These are phyloP conservation scores for Solidago caesia DNA, from an alignment of 129 eudicot species.

Conservation along the genomic window DNA sequence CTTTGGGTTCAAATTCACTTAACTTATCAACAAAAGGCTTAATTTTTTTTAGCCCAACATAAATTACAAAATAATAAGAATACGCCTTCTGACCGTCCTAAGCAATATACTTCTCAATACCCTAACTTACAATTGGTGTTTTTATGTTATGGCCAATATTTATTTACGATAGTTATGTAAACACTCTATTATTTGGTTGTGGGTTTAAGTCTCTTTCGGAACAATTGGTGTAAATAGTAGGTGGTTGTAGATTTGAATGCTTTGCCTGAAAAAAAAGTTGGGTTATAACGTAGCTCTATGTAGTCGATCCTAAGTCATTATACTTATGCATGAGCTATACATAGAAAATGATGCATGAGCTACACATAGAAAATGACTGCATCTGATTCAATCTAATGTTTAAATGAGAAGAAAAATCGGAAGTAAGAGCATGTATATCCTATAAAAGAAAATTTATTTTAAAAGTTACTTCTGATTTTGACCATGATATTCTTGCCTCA, in stretches of 20 bases:
- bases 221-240: too few relatives aligned
- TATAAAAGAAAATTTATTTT: not conserved
- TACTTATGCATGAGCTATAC: not conserved
- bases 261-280: too few relatives aligned
- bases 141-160: too few relatives aligned
- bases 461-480: not conserved
- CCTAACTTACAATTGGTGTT: too few relatives aligned
- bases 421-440: not conserved
- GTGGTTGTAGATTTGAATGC: too few relatives aligned
- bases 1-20: too few relatives aligned
- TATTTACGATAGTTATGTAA: too few relatives aligned
- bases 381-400: not conserved
- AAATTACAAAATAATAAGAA: not conserved
- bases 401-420: not conserved
- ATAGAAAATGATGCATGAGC: not conserved
- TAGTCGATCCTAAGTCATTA: not conserved
- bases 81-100: not conserved
- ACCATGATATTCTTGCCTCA: not conserved
- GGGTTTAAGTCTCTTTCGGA: too few relatives aligned
- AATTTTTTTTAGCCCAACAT: not conserved
- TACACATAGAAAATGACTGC: not conserved
- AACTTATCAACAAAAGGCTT: too few relatives aligned
- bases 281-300: not conserved
- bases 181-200: too few relatives aligned
- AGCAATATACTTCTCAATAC: not conserved